phyloP scores from a whole-genome alignment of 2,329 filamentous ascomycete species.

The Tolypocladium paradoxum region DNA sequence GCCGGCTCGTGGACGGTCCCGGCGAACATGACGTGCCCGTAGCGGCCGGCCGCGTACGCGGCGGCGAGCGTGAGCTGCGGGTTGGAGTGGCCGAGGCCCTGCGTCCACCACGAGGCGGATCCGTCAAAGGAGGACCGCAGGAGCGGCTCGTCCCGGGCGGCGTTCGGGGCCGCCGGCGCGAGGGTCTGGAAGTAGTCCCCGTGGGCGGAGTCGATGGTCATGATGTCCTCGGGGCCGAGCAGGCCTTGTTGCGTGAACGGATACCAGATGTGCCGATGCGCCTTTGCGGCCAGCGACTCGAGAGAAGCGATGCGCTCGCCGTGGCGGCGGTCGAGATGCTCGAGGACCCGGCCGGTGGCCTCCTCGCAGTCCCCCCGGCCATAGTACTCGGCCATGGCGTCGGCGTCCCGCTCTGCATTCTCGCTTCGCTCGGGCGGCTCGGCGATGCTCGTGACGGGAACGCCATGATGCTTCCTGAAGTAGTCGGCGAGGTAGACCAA shows the following conservation, averaged over 20 bases:
- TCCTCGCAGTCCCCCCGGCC: conserved; percentile 26
- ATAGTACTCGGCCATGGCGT: conserved; percentile 57
- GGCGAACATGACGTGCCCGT: conserved; percentile 84
- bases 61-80: conserved; percentile 61
- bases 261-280: conserved; percentile 65
- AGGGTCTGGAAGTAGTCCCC: conserved; percentile 66
- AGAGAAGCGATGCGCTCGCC: conserved; percentile 44
- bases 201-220: conserved; percentile 69
- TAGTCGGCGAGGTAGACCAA: conserved; percentile 56
- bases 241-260: conserved; percentile 74
- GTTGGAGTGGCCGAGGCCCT: conserved; percentile 74
- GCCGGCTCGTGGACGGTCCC: conserved; percentile 71
- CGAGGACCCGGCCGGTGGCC: conserved; percentile 33
- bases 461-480: conserved; percentile 47
- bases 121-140: conserved; percentile 60
- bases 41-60: conserved; percentile 71
- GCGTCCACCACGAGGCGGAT: conserved; percentile 87
- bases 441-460: conserved; percentile 47
- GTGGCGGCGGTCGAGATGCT: conserved; percentile 42
- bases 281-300: conserved; percentile 48
- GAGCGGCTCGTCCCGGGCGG: conserved; percentile 3
- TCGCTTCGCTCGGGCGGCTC: conserved; percentile 43
- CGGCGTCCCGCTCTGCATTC: conserved; percentile 33
- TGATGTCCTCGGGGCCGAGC: conserved; percentile 50
- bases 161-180: neutral